These are phyloP conservation scores for Termitomyces sp. DNA, from an alignment of 1,284 basidiomycete species.

Conservation along the genomic window DNA sequence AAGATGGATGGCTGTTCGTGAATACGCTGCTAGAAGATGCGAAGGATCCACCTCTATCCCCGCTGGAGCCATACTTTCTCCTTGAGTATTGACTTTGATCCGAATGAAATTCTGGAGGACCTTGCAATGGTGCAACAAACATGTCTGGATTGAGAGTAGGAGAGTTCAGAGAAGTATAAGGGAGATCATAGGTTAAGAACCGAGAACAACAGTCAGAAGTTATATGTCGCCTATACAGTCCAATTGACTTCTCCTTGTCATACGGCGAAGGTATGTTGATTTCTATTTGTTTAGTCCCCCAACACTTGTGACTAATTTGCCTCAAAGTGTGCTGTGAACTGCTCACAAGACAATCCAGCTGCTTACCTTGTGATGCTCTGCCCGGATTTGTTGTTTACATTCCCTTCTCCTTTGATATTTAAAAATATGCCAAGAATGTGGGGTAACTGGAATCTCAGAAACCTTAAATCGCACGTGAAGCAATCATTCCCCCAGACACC, in stretches of 20 bases:
- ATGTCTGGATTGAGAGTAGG: background rate
- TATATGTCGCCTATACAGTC: constrained; percentile 1
- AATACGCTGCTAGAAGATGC: background rate
- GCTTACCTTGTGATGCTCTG: constrained; percentile 4
- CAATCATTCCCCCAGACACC: constrained; percentile 13
- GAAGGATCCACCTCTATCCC: background rate
- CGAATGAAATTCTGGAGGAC: constrained; percentile 4
- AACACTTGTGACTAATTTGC: background rate
- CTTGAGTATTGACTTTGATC: constrained; percentile 1
- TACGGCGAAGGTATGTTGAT: constrained; percentile 11
- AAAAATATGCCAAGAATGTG: constrained; percentile 5
- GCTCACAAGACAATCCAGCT: background rate
- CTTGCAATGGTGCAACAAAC: constrained; percentile 11
- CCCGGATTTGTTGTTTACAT: background rate
- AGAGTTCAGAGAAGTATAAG: constrained; percentile 2
- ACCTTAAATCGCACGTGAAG: constrained; percentile 4
- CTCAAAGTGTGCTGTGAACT: background rate
- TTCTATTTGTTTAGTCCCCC: constrained; percentile 11
- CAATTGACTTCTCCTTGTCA: background rate
- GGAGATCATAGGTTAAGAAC: background rate
- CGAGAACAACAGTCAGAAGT: background rate
- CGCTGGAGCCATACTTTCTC: background rate
- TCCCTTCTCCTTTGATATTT: background rate
- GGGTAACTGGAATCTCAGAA: constrained; percentile 4
- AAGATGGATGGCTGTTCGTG: background rate